Conservation (phyloP, 1,139 yeast genomes). For the Starmera stellimalicola region DNA sequence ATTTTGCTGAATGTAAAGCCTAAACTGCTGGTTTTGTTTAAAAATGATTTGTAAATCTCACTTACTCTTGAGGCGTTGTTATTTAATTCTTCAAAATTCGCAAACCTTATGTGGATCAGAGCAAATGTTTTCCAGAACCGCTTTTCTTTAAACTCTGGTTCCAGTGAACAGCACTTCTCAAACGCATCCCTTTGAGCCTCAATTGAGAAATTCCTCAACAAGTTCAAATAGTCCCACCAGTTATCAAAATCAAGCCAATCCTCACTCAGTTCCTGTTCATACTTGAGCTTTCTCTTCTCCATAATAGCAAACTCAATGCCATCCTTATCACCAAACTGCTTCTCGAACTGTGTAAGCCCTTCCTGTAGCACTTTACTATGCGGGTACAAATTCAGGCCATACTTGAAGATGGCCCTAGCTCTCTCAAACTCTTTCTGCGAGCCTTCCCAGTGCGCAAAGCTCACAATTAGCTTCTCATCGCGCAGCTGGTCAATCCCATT, state of each 20-base stretch:
- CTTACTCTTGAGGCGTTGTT: conserved; percentile 39
- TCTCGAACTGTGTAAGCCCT: conserved; percentile 51
- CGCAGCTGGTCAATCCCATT: conserved; percentile 50
- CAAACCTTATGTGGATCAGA: conserved; percentile 59
- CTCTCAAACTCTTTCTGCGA: conserved; percentile 54
- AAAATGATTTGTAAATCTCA: conserved; percentile 37
- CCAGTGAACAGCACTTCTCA: conserved; percentile 34
- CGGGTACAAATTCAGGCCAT: conserved; percentile 42
- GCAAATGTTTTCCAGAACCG: conserved; percentile 59
- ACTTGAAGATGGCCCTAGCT: conserved; percentile 50
- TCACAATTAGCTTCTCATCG: conserved; percentile 30
- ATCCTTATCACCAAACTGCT: conserved; percentile 47
- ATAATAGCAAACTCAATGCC: conserved; percentile 44
- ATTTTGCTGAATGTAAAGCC: conserved; percentile 58
- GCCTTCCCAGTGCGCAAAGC: conserved; percentile 74
- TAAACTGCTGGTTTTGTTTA: conserved; percentile 46
- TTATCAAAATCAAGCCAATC: conserved; percentile 58
- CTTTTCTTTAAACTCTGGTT: conserved; percentile 28
- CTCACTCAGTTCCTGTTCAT: conserved; percentile 36
- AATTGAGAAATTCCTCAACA: conserved; percentile 28
- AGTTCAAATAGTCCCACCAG: conserved; percentile 69
- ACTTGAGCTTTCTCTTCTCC: conserved; percentile 44
- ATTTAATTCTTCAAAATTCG: conserved; percentile 52
- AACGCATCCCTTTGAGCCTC: conserved; percentile 25
- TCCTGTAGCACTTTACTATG: conserved; percentile 33